Evolutionary conservation across 768 basidiomycete species (phyloP).

Genomic region (Leccinum variicolor): DNA sequence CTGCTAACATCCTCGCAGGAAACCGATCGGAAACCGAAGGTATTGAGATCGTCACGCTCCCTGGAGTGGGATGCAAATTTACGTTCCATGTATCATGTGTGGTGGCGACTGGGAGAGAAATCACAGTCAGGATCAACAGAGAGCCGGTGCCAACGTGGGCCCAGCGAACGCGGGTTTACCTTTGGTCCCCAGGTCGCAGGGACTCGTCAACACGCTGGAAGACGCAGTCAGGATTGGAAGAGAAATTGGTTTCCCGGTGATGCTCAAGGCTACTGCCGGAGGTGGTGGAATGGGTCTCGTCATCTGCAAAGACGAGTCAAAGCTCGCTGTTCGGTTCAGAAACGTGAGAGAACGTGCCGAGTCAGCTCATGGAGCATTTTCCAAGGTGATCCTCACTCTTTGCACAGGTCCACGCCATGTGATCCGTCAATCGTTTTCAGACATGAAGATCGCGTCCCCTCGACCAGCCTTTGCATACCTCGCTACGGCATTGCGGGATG

Average conservation of each 20-base stretch:
- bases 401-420: too few relatives aligned
- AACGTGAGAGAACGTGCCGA: constrained; percentile 40
- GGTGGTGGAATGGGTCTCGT: constrained; percentile 70
- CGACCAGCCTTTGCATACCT: too few relatives aligned
- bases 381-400: too few relatives aligned
- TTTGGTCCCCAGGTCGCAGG: constrained; percentile 53
- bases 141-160: constrained; percentile 45
- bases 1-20: constrained; percentile 57
- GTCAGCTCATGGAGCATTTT: not conserved
- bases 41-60: constrained; percentile 50
- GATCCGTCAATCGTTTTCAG: too few relatives aligned
- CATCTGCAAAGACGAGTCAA: constrained; percentile 42
- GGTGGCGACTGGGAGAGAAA: constrained; percentile 52
- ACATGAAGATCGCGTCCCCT: too few relatives aligned
- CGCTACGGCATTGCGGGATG: too few relatives aligned
- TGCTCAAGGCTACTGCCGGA: constrained; percentile 66
- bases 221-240: constrained; percentile 41
- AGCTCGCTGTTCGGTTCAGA: constrained; percentile 36
- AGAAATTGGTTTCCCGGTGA: constrained; percentile 54
- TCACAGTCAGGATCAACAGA: constrained; percentile 42
- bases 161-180: constrained; percentile 43
- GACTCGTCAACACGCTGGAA: constrained; percentile 39
- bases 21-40: constrained; percentile 50
- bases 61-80: constrained; percentile 42
- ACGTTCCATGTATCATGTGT: constrained; percentile 49